Conservation (phyloP, 768 basidiomycete genomes). For the Tephrocybe sp. region DNA sequence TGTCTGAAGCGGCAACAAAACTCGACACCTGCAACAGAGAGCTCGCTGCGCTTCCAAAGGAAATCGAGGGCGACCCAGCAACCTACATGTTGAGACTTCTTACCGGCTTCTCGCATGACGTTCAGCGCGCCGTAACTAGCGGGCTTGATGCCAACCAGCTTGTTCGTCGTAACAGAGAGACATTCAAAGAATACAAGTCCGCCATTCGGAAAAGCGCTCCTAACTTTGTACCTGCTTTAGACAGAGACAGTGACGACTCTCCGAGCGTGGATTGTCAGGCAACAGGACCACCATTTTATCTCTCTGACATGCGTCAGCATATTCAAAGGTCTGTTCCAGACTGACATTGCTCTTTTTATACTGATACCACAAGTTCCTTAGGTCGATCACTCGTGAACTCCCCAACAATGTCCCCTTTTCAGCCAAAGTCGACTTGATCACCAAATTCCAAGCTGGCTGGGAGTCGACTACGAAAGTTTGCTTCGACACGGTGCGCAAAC, state of each 20-base stretch:
- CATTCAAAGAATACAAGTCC: conserved; percentile 32
- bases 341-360: background rate
- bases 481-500: conserved; percentile 22
- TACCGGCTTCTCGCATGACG: conserved; percentile 43
- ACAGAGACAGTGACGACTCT: too few relatives aligned
- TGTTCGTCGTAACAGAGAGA: conserved; percentile 31
- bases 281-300: conserved; percentile 20
- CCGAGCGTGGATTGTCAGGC: conserved; percentile 21
- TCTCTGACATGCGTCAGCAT: conserved; percentile 32
- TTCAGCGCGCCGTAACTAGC: conserved; percentile 28
- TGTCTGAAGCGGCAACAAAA: too few relatives aligned
- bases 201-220: conserved; percentile 39
- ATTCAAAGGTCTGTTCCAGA: conserved; percentile 31
- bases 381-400: conserved; percentile 35
- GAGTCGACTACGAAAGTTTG: conserved; percentile 19
- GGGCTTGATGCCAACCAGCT: conserved; percentile 37
- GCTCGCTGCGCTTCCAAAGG: conserved; percentile 20
- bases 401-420: background rate
- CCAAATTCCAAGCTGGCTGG: conserved; percentile 32
- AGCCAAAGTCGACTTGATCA: conserved; percentile 34
- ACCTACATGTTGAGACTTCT: conserved; percentile 46
- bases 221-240: conserved; percentile 30
- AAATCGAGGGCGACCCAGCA: conserved; percentile 44
- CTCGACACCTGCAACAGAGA: too few relatives aligned
- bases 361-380: conserved; percentile 12